Conservation (phyloP, 495 filamentous ascomycete species). For the Daldinia childiae region DNA sequence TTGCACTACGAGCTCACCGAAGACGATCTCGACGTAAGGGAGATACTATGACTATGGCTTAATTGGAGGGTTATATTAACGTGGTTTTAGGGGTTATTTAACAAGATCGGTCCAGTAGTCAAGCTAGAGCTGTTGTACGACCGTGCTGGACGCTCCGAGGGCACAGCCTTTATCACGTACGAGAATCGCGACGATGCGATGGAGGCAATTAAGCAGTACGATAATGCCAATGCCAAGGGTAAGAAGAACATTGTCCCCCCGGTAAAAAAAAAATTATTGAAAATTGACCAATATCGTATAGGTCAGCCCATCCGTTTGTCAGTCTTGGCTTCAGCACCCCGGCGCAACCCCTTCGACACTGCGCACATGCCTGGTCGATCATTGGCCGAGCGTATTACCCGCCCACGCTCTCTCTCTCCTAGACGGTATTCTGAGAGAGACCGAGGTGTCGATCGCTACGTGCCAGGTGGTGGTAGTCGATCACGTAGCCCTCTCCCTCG, state of each 20-base stretch:
- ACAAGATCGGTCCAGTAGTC: constrained; percentile 75
- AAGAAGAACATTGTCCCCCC: constrained; percentile 2
- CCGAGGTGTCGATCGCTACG: constrained; percentile 83
- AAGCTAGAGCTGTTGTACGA: constrained; percentile 83
- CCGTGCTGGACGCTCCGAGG: constrained; percentile 88
- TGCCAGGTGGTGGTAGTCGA: constrained; percentile 68
- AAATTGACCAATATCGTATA: constrained; percentile 37
- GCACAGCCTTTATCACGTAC: constrained; percentile 87
- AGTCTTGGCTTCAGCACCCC: constrained; percentile 63
- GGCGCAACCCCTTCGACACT: constrained; percentile 67
- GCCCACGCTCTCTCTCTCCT: constrained; percentile 61
- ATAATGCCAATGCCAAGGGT: constrained; percentile 91
- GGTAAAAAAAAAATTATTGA: neutral
- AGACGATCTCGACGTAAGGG: constrained; percentile 79
- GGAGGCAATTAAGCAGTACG: constrained; percentile 79
- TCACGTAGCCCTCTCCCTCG: constrained; percentile 60
- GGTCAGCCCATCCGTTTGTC: constrained; percentile 87
- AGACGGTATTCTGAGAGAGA: constrained; percentile 70
- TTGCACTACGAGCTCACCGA: constrained; percentile 93
- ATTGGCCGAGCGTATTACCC: constrained; percentile 80
- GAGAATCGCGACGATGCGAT: constrained; percentile 71
- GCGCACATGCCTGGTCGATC: constrained; percentile 65
- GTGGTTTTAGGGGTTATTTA: constrained; percentile 75
- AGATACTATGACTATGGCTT: neutral
- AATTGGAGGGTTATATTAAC: constrained; percentile 14